These are phyloP conservation scores for Nothophaeocryptopus gaeumannii DNA, from an alignment of 2,329 filamentous ascomycete species.

Conservation along the genomic window DNA sequence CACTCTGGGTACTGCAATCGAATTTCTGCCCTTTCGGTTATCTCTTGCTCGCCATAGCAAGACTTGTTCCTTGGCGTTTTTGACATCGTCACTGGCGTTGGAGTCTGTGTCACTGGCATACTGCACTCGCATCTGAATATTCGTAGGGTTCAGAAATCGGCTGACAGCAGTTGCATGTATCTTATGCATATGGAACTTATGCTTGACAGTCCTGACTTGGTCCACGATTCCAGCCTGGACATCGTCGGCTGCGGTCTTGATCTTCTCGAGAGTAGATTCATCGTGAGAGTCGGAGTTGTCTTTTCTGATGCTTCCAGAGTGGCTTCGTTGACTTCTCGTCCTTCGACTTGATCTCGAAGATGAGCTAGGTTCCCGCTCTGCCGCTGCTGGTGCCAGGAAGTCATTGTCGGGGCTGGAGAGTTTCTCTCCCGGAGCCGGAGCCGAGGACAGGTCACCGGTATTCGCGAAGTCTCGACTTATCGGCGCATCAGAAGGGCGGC, in stretches of 20 bases:
- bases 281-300: too few relatives aligned
- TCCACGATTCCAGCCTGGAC: constrained; percentile 15
- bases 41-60: constrained; percentile 27
- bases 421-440: too few relatives aligned
- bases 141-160: constrained; percentile 20
- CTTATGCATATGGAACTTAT: constrained; percentile 14
- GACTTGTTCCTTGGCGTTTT: constrained; percentile 12
- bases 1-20: constrained; percentile 21
- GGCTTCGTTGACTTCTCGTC: neutral
- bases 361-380: neutral
- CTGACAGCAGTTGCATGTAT: constrained; percentile 16
- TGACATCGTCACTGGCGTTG: neutral
- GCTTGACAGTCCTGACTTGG: constrained; percentile 11
- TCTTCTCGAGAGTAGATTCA: constrained; percentile 11
- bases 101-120: constrained; percentile 12
- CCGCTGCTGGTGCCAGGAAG: neutral
- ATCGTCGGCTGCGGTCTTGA: constrained; percentile 16
- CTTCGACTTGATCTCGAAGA: neutral
- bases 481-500: neutral
- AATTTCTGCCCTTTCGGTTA: constrained; percentile 26
- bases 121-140: constrained; percentile 18
- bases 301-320: too few relatives aligned
- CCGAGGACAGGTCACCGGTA: too few relatives aligned
- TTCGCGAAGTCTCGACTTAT: too few relatives aligned
- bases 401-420: too few relatives aligned